Base-by-base conservation (phyloP, 441 rosid species). In the Syzygium syzygioides region DNA sequence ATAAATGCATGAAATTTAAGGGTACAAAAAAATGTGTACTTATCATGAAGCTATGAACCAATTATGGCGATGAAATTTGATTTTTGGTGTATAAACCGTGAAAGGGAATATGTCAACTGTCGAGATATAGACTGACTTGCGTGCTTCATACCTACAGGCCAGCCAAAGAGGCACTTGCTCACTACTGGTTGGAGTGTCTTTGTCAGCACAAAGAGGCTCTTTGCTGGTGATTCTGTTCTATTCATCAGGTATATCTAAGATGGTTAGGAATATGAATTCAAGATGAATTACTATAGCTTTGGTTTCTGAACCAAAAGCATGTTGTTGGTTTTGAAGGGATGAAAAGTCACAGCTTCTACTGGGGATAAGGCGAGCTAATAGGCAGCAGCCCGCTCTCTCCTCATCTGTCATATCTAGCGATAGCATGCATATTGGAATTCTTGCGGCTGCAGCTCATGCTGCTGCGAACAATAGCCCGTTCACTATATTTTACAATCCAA, bases 131-230 rank as follows among this genome's bases (percentile, higher is more conserved):
- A 41, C 52, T 76, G 26, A 89, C 57, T 30, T 88, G 66, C 8
- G 45, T 41, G 53, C 85, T 60, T 59, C 37, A 85, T 86, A 86
- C 48, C 86, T 90, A 85, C 94, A 97, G 99, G 99, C 83, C 99
- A 97, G 88, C 99, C 99, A 26, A 97, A 97, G 89, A 93, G 99
- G 85, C 99, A 97, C 88, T 89, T 97, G 91, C 94, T 97, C 85
- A 97, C 99, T 86, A 96, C 98, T 52, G 99, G 99, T 53, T 97
- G 99, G 99, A 97, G 99, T 89, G 96, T 97, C 34, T 96, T 97
- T 92, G 98, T 97, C 50, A 96, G 98, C 95, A 95, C 96, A 23
- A 97, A 97, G 91, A 94, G 99, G 89, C 99, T 97, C 84, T 93
- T 96, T 89, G 97, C 99, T 86, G 99, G 99, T 52, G 99, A 97